phyloP scores from a whole-genome alignment of 306 rosid genomes.

The Heteromeles arbutifolia region DNA sequence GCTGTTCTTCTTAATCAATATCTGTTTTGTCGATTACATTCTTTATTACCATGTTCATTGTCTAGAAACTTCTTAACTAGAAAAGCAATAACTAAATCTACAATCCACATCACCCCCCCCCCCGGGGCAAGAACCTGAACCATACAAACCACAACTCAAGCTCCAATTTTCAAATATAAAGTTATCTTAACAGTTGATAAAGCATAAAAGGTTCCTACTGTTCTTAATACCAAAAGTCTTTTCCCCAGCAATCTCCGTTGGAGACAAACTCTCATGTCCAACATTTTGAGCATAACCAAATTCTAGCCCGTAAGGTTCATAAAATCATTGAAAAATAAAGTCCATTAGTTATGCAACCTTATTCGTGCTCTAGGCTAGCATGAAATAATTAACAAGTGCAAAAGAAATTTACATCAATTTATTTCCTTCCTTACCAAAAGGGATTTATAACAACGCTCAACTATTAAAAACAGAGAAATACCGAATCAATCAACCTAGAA shows the following conservation, averaged over 20 bases:
- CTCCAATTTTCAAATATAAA: neutral
- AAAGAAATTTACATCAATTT: neutral
- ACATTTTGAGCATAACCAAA: neutral
- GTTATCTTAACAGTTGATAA: neutral
- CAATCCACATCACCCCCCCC: too few species aligned
- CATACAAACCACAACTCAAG: neutral
- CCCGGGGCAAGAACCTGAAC: too few species aligned
- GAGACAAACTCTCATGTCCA: neutral
- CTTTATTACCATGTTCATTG: neutral
- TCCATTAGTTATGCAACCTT: neutral
- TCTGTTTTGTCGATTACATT: neutral
- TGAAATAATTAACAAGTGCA: neutral
- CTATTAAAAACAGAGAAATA: neutral
- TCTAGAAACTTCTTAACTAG: neutral
- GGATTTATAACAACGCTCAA: neutral
- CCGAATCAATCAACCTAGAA: conserved; percentile 8
- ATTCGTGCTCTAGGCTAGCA: neutral
- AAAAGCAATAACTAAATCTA: neutral
- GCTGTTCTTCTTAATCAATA: neutral
- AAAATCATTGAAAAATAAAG: neutral
- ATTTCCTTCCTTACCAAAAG: neutral
- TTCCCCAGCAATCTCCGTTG: neutral
- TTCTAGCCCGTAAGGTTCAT: neutral
- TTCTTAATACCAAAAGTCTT: neutral
- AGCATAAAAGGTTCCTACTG: neutral